Evolutionary conservation across 2,329 filamentous ascomycete species (phyloP).

Genomic region (Myotisia sp.): DNA sequence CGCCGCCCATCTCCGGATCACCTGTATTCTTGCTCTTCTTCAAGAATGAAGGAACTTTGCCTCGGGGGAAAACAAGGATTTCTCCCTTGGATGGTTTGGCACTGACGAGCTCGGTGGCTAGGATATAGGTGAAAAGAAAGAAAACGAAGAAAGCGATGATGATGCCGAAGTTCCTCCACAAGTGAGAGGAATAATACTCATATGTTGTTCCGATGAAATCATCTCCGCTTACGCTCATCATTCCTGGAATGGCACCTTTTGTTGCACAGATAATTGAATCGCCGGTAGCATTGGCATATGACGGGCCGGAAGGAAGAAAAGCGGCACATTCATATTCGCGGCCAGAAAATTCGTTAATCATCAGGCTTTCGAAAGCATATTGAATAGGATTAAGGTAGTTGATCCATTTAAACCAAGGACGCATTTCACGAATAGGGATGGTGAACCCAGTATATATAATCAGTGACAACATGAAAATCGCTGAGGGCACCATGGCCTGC

Average conservation of each 20-base stretch:
- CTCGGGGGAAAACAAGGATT: constrained; percentile 58
- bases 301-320: constrained; percentile 30
- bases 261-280: constrained; percentile 38
- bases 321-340: constrained; percentile 43
- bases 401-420: constrained; percentile 73
- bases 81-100: constrained; percentile 61
- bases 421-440: constrained; percentile 46
- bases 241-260: constrained; percentile 45
- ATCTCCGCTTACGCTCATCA: constrained; percentile 43
- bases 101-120: constrained; percentile 45
- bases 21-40: constrained; percentile 7
- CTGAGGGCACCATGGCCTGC: constrained; percentile 43
- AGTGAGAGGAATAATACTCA: constrained; percentile 43
- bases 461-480: constrained; percentile 33
- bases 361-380: constrained; percentile 67
- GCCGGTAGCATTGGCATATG: constrained; percentile 23
- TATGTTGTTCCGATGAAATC: constrained; percentile 42
- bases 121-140: constrained; percentile 10
- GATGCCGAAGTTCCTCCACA: constrained; percentile 60
- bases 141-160: constrained; percentile 47
- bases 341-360: constrained; percentile 68
- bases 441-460: constrained; percentile 39
- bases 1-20: constrained; percentile 8
- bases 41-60: constrained; percentile 29
- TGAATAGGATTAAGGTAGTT: constrained; percentile 66